A percentile compares a stretch with the other conserved stretches of the same genome.
Evolutionary conservation across 345 rosid genomes (phyloP).

Genomic region (Mallotus nudiflorus): DNA sequence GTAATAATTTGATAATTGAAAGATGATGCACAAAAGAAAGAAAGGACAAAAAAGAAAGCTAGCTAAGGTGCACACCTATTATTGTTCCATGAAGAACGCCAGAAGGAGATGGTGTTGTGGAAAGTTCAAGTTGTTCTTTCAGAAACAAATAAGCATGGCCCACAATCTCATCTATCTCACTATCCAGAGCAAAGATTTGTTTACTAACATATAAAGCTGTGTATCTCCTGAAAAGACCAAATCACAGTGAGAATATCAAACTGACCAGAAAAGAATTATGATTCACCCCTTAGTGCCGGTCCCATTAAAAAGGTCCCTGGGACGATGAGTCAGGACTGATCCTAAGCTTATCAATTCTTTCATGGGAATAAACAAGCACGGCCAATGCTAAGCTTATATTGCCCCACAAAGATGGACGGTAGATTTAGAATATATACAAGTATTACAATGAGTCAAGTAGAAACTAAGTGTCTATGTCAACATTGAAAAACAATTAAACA

Average conservation of each 20-base stretch:
- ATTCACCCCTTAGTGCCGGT: neutral
- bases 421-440: neutral
- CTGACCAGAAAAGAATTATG: neutral
- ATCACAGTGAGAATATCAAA: constrained; percentile 13
- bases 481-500: neutral
- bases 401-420: neutral
- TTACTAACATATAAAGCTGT: constrained; percentile 63
- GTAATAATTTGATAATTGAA: neutral
- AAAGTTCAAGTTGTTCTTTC: constrained; percentile 80
- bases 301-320: neutral
- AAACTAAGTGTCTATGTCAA: neutral
- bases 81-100: constrained; percentile 79
- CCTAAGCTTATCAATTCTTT: neutral
- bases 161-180: constrained; percentile 71
- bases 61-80: constrained; percentile 55
- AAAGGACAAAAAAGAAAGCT: constrained; percentile 6
- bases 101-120: constrained; percentile 54
- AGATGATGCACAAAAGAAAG: neutral
- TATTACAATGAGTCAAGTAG: neutral
- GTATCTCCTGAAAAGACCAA: constrained; percentile 66
- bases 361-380: neutral
- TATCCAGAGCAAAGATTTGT: constrained; percentile 53
- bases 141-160: constrained; percentile 80
- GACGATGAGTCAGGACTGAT: neutral
- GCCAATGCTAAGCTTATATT: neutral